Evolutionary conservation across 441 rosid species (phyloP).

Genomic region (Gossypium schwendimanii): DNA sequence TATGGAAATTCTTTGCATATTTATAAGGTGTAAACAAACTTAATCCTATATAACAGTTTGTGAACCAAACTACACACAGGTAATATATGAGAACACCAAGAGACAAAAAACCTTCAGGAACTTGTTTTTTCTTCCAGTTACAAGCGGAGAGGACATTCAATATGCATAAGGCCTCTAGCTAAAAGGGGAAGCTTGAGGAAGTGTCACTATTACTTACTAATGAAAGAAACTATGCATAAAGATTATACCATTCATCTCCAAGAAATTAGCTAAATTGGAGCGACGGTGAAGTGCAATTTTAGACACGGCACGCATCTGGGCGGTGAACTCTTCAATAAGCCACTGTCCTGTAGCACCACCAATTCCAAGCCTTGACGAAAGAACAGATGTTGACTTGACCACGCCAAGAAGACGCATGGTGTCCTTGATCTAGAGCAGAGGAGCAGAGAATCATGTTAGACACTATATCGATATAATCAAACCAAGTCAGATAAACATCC

Average conservation of each 20-base stretch:
- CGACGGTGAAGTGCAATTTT: conserved; percentile 96
- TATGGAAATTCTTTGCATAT: neutral
- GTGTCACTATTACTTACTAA: neutral
- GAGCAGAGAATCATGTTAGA: conserved; percentile 18
- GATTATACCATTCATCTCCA: conserved; percentile 69
- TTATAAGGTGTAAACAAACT: neutral
- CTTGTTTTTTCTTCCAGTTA: neutral
- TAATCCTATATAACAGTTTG: neutral
- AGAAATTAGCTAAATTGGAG: conserved; percentile 69
- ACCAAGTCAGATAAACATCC: conserved; percentile 3
- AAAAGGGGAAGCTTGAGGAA: neutral
- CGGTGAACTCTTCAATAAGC: conserved; percentile 92
- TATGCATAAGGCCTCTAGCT: neutral
- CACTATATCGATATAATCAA: conserved; percentile 9
- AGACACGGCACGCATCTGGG: conserved; percentile 98
- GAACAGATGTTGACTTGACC: conserved; percentile 70
- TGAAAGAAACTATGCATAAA: neutral
- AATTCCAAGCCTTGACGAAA: conserved; percentile 78
- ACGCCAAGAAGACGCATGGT: conserved; percentile 96
- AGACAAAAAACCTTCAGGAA: conserved; percentile 1
- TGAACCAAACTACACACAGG: neutral
- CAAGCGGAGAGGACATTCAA: neutral
- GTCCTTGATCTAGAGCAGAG: conserved; percentile 73
- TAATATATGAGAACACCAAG: neutral
- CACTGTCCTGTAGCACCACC: conserved; percentile 72